phyloP scores from a whole-genome alignment of 257 asterid species.

The Dorcoceras hygrometricum region DNA sequence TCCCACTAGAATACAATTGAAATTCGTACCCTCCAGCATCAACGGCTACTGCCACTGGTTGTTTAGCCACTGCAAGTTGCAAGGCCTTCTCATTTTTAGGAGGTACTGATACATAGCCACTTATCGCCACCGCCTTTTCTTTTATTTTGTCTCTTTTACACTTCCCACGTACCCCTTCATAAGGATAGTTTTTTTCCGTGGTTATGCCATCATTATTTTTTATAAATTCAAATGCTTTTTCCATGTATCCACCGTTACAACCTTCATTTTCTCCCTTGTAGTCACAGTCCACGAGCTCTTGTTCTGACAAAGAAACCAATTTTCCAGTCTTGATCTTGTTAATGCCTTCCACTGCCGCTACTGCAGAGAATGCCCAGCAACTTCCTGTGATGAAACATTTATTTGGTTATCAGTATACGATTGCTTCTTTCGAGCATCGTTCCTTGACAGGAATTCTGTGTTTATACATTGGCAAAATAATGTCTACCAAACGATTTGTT shows the following conservation, averaged over 20 bases:
- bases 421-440: background rate
- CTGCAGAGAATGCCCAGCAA: slow-evolving; percentile 79
- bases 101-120: slow-evolving; percentile 39
- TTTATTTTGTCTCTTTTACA: slow-evolving; percentile 30
- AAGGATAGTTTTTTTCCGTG: slow-evolving; percentile 46
- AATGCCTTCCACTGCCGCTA: slow-evolving; percentile 71
- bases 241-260: slow-evolving; percentile 57
- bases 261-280: slow-evolving; percentile 34
- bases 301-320: slow-evolving; percentile 61
- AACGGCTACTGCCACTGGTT: slow-evolving; percentile 64
- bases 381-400: slow-evolving; percentile 44
- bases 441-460: background rate
- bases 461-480: background rate
- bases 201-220: slow-evolving; percentile 45
- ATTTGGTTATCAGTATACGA: background rate
- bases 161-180: slow-evolving; percentile 31
- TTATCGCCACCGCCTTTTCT: slow-evolving; percentile 39
- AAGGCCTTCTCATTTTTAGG: slow-evolving; percentile 36
- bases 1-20: slow-evolving; percentile 51
- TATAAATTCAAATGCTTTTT: slow-evolving; percentile 47
- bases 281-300: slow-evolving; percentile 67
- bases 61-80: slow-evolving; percentile 49
- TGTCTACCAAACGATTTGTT: background rate
- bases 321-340: slow-evolving; percentile 54
- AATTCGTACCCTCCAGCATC: slow-evolving; percentile 43